phyloP scores from a whole-genome alignment of 1,139 yeast species.

The Candida smagusa region DNA sequence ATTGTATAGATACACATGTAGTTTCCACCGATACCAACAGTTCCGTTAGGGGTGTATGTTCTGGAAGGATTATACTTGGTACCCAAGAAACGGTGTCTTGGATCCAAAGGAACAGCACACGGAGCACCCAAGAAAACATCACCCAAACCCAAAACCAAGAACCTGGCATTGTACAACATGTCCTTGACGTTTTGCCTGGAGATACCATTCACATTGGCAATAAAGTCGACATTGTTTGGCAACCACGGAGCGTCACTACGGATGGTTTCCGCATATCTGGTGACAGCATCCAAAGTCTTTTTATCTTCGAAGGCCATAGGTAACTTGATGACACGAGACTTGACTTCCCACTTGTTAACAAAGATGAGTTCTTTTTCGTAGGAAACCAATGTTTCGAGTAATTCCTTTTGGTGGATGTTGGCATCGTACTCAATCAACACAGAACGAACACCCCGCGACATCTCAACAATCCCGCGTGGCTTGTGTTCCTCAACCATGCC shows the following conservation, averaged over 20 bases:
- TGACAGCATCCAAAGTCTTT: constrained; percentile 83
- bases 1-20: constrained; percentile 98
- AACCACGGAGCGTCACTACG: constrained; percentile 95
- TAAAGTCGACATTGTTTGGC: constrained; percentile 94
- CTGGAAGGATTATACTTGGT: constrained; percentile 95
- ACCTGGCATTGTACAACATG: constrained; percentile 83
- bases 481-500: constrained; percentile 63
- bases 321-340: constrained; percentile 74
- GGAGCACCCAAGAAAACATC: constrained; percentile 98
- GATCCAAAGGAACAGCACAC: constrained; percentile 96
- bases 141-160: constrained; percentile 90
- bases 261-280: constrained; percentile 88
- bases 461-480: constrained; percentile 80
- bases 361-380: constrained; percentile 73
- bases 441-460: constrained; percentile 97
- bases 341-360: constrained; percentile 80
- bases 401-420: constrained; percentile 54
- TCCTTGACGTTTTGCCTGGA: constrained; percentile 73
- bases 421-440: constrained; percentile 83
- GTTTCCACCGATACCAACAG: constrained; percentile 97
- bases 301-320: constrained; percentile 97
- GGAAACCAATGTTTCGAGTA: constrained; percentile 63
- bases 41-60: constrained; percentile 93
- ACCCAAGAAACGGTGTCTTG: constrained; percentile 89
- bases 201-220: constrained; percentile 82